Percentiles rank a stretch among this genome's conserved stretches.
These are phyloP conservation scores for Kwoniella newhampshirensis DNA, from an alignment of 768 basidiomycete genomes.

Conservation along the genomic window DNA sequence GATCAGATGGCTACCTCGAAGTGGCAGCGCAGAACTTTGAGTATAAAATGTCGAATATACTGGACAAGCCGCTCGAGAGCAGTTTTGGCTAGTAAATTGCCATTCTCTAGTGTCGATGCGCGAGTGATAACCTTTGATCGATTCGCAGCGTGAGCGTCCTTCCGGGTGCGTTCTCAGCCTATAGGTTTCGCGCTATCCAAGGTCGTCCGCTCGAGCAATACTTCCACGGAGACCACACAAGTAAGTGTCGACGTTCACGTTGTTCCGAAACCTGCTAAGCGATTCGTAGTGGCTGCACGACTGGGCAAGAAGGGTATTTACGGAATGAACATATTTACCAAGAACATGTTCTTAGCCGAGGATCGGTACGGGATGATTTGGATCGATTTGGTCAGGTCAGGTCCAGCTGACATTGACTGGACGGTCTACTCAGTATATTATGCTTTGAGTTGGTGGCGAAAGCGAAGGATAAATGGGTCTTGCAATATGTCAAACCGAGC, in stretches of 20 bases:
- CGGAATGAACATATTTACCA: slow-evolving; percentile 75
- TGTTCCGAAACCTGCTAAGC: not conserved
- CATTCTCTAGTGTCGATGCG: not conserved
- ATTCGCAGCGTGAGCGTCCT: slow-evolving; percentile 38
- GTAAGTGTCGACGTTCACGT: slow-evolving; percentile 24
- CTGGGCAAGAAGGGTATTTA: slow-evolving; percentile 91
- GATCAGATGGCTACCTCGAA: not conserved
- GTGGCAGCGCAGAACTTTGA: slow-evolving; percentile 51
- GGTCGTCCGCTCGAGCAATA: slow-evolving; percentile 47
- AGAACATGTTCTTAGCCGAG: slow-evolving; percentile 91
- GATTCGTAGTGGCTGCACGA: slow-evolving; percentile 68
- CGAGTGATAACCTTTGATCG: not conserved
- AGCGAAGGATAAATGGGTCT: slow-evolving; percentile 46
- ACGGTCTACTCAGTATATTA: slow-evolving; percentile 5
- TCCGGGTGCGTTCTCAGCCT: slow-evolving; percentile 50
- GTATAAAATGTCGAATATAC: slow-evolving; percentile 50
- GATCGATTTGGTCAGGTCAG: slow-evolving; percentile 58
- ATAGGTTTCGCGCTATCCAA: slow-evolving; percentile 44
- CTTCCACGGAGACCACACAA: slow-evolving; percentile 49
- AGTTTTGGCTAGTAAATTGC: slow-evolving; percentile 38
- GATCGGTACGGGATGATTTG: no score
- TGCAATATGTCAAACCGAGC: slow-evolving; percentile 50
- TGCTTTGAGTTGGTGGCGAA: slow-evolving; percentile 41
- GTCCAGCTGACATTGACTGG: not conserved
- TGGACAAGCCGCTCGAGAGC: slow-evolving; percentile 48